Percentiles rank a stretch among this genome's conserved stretches.
Evolutionary conservation across 176 grass and related monocot genomes (phyloP).

Genomic region (Hsuehochloa calcarea): DNA sequence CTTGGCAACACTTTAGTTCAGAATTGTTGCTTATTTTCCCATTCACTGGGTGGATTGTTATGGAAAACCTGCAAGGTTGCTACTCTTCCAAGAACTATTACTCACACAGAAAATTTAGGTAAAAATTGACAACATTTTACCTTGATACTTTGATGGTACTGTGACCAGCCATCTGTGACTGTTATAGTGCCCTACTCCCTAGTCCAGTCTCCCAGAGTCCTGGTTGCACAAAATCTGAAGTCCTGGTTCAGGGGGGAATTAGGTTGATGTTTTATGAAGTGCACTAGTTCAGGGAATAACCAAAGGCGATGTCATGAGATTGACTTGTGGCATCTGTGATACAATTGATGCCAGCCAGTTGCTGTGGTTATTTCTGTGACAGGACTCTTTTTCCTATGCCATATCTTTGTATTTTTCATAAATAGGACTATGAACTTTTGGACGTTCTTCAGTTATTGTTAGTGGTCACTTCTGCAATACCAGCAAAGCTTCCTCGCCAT

Average conservation of each 20-base stretch:
- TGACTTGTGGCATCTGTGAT: not conserved
- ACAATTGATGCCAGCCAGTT: not conserved
- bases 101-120: not conserved
- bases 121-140: not conserved
- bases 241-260: not conserved
- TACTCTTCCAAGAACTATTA: slow-evolving; percentile 3
- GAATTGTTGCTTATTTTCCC: not conserved
- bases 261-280: not conserved
- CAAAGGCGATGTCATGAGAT: not conserved
- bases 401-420: slow-evolving; percentile 12
- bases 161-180: not conserved
- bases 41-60: not conserved
- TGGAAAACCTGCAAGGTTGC: not conserved
- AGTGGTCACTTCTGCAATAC: not conserved
- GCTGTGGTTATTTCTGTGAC: not conserved
- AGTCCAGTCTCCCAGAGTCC: not conserved
- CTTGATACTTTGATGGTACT: not conserved
- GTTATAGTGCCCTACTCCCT: not conserved
- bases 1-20: slow-evolving; percentile 27
- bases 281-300: not conserved
- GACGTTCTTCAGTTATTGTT: not conserved
- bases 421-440: not conserved
- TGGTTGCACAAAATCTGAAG: not conserved
- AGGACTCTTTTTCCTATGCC: not conserved
- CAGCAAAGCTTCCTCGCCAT: not conserved